phyloP scores from a whole-genome alignment of 768 basidiomycete genomes.

The Naganishia vaughanmartiniae region DNA sequence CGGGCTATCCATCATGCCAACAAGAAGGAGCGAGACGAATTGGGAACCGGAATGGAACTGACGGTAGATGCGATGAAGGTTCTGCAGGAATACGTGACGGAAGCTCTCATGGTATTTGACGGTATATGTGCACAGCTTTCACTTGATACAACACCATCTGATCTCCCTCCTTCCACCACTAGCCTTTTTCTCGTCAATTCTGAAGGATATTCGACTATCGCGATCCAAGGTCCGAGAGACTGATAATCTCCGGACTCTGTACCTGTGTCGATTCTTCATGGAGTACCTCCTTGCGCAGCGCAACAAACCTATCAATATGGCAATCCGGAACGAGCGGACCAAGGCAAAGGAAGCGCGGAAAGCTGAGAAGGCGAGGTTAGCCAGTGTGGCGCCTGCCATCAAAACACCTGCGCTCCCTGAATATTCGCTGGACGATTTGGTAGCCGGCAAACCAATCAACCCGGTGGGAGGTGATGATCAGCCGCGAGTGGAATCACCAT shows the following conservation, averaged over 20 bases:
- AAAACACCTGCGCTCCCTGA: conserved; percentile 5
- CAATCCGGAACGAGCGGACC: conserved; percentile 6
- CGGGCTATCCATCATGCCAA: conserved; percentile 33
- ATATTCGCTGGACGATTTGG: conserved; percentile 19
- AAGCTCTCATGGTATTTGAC: conserved; percentile 83
- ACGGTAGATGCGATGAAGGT: conserved; percentile 50
- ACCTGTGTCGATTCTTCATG: conserved; percentile 84
- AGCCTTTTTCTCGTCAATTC: conserved; percentile 81
- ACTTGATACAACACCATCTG: neutral
- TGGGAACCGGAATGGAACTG: conserved; percentile 37
- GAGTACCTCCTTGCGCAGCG: conserved; percentile 73
- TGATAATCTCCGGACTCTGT: conserved; percentile 84
- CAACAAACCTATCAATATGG: conserved; percentile 43
- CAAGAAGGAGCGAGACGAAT: conserved; percentile 39
- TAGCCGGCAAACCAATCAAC: conserved; percentile 1
- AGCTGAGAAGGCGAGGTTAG: conserved; percentile 19
- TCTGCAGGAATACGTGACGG: conserved; percentile 67
- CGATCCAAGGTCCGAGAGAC: conserved; percentile 89
- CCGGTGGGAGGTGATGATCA: neutral
- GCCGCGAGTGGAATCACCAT: neutral
- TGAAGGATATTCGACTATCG: conserved; percentile 92
- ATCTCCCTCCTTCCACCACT: conserved; percentile 27
- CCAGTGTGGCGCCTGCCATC: neutral
- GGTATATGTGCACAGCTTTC: conserved; percentile 57
- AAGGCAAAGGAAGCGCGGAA: conserved; percentile 10